A percentile compares a stretch with the other conserved stretches of the same genome.
phyloP scores from a whole-genome alignment of 371 early-diverging fungal species.

The Mucor ambiguus region DNA sequence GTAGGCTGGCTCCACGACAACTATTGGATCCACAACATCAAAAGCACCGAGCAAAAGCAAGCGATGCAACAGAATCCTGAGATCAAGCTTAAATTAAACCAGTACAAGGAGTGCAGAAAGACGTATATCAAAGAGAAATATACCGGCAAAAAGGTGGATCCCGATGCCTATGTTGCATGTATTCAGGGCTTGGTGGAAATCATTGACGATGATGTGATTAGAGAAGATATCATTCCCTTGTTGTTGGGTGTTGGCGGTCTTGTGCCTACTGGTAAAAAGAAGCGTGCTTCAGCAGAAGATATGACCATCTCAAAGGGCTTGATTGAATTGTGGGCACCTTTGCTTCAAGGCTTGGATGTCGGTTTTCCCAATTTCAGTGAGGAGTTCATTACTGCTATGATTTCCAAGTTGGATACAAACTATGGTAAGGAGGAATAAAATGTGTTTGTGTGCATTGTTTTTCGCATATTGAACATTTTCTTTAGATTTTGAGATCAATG shows the following conservation, averaged over 20 bases:
- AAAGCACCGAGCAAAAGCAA: conserved; percentile 10
- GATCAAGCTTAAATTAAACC: conserved; percentile 30
- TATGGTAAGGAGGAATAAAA: conserved; percentile 23
- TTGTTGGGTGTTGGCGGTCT: conserved; percentile 47
- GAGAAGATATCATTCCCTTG: conserved; percentile 31
- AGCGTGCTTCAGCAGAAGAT: conserved; percentile 35
- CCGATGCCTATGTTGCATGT: conserved; percentile 16
- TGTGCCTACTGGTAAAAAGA: conserved; percentile 51
- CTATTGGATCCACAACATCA: conserved; percentile 46
- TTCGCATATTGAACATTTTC: neutral
- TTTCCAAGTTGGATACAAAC: conserved; percentile 31
- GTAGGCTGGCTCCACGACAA: conserved; percentile 52
- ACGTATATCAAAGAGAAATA: conserved; percentile 29
- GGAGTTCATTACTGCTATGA: conserved; percentile 31
- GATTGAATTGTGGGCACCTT: conserved; percentile 45
- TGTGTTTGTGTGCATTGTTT: neutral
- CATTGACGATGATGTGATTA: conserved; percentile 16
- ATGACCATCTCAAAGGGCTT: conserved; percentile 40
- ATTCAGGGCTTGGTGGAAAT: conserved; percentile 18
- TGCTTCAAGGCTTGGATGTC: conserved; percentile 35
- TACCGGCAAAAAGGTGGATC: conserved; percentile 4
- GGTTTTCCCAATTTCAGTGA: conserved; percentile 34
- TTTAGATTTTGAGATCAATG: conserved; percentile 29
- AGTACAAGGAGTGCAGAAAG: conserved; percentile 47
- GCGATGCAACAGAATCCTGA: neutral